phyloP scores from a whole-genome alignment of 2,329 filamentous ascomycete genomes.

The Aureobasidium sp. region DNA sequence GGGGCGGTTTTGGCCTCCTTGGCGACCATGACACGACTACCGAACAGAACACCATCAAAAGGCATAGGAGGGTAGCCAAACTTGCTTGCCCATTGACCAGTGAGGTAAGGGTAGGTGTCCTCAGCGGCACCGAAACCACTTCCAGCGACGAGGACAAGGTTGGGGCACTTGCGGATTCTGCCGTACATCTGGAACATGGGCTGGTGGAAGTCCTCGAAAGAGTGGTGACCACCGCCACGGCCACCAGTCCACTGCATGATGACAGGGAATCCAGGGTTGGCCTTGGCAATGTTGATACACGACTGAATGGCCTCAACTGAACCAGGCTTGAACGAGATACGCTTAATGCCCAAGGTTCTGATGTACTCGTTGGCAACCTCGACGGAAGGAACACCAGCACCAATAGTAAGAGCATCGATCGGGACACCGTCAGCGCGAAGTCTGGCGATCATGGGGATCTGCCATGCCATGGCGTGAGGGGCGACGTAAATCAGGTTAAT shows the following conservation, averaged over 20 bases:
- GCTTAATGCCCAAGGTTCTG: constrained; percentile 81
- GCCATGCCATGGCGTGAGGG: constrained; percentile 83
- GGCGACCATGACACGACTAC: constrained; percentile 89
- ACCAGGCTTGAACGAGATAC: constrained; percentile 90
- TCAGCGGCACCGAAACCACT: constrained; percentile 86
- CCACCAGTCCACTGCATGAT: constrained; percentile 93
- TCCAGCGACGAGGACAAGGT: constrained; percentile 81
- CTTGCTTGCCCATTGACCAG: constrained; percentile 76
- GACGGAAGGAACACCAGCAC: constrained; percentile 86
- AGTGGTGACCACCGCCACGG: constrained; percentile 88
- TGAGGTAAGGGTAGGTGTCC: constrained; percentile 87
- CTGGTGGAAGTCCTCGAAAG: constrained; percentile 90
- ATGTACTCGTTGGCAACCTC: constrained; percentile 93
- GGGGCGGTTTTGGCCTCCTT: constrained; percentile 86
- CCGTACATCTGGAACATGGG: constrained; percentile 87
- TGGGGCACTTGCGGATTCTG: constrained; percentile 73
- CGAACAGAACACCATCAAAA: constrained; percentile 84
- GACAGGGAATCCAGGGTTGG: constrained; percentile 89
- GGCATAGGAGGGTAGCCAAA: constrained; percentile 90
- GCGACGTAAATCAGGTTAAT: constrained; percentile 90
- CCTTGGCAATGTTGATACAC: constrained; percentile 86
- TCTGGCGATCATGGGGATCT: constrained; percentile 74
- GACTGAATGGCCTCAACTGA: constrained; percentile 80
- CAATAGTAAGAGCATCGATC: constrained; percentile 86
- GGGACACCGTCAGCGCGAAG: constrained; percentile 78